Conservation (phyloP, 2,329 filamentous ascomycete genomes). For the Karstenula rhodostoma region DNA sequence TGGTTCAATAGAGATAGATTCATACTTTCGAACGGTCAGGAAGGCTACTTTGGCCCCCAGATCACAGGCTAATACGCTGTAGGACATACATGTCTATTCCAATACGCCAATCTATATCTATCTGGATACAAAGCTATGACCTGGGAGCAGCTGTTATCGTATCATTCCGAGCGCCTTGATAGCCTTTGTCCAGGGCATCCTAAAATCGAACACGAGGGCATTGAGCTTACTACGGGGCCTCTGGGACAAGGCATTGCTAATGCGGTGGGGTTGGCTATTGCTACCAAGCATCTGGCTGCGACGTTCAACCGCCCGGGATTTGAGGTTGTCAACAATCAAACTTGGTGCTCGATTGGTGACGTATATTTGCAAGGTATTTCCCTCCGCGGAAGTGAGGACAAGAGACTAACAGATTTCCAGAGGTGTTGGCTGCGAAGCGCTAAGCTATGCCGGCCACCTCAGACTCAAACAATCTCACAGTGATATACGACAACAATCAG, state of each 20-base stretch:
- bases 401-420: conserved; percentile 30
- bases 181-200: conserved; percentile 62
- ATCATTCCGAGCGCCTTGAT: conserved; percentile 57
- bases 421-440: conserved; percentile 65
- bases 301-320: conserved; percentile 60
- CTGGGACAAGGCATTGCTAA: conserved; percentile 67
- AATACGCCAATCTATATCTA: conserved; percentile 62
- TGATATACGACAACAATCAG: conserved; percentile 70
- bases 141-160: conserved; percentile 63
- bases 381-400: conserved; percentile 48
- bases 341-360: conserved; percentile 65
- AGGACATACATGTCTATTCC: conserved; percentile 62
- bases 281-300: conserved; percentile 62
- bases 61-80: background rate
- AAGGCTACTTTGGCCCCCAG: background rate
- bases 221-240: conserved; percentile 67
- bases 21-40: conserved; percentile 62
- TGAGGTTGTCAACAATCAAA: conserved; percentile 60
- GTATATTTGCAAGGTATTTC: conserved; percentile 58
- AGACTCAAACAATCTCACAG: conserved; percentile 64
- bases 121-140: conserved; percentile 63
- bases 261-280: conserved; percentile 65
- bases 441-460: conserved; percentile 65
- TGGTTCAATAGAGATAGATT: conserved; percentile 69
- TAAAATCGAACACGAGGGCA: conserved; percentile 64